These are phyloP conservation scores for Amphicarpaea edgeworthii DNA, from an alignment of 306 rosid species.

Conservation along the genomic window DNA sequence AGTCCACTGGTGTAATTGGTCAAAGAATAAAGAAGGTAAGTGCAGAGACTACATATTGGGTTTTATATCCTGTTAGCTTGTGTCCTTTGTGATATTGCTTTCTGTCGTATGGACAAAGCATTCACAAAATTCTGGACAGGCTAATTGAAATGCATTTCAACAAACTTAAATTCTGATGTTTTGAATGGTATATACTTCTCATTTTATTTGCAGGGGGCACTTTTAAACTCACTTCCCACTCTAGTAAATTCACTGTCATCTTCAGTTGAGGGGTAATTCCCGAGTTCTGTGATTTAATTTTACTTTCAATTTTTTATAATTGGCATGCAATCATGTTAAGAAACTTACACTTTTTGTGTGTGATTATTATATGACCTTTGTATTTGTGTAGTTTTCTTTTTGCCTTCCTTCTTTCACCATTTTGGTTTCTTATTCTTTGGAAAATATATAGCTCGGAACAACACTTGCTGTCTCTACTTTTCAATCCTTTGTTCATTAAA, in stretches of 20 bases:
- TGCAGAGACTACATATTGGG: conserved; percentile 23
- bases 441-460: conserved; percentile 16
- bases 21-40: conserved; percentile 86
- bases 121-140: conserved; percentile 30
- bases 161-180: conserved; percentile 23
- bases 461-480: conserved; percentile 3
- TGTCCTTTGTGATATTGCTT: conserved; percentile 28
- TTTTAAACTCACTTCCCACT: conserved; percentile 77
- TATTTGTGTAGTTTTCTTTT: neutral
- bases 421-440: conserved; percentile 29
- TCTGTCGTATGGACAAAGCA: conserved; percentile 19
- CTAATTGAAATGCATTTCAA: conserved; percentile 31
- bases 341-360: neutral
- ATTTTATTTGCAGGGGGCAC: conserved; percentile 71
- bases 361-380: neutral
- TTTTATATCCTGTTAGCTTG: conserved; percentile 29
- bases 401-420: neutral
- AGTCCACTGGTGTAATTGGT: conserved; percentile 96
- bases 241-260: conserved; percentile 73
- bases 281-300: conserved; percentile 5
- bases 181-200: conserved; percentile 23
- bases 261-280: conserved; percentile 71
- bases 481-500: conserved; percentile 41
- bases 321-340: conserved; percentile 33
- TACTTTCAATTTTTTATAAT: conserved; percentile 5